Evolutionary conservation across 495 filamentous ascomycete species (phyloP).

Genomic region (Aspergillus olivimuriae): DNA sequence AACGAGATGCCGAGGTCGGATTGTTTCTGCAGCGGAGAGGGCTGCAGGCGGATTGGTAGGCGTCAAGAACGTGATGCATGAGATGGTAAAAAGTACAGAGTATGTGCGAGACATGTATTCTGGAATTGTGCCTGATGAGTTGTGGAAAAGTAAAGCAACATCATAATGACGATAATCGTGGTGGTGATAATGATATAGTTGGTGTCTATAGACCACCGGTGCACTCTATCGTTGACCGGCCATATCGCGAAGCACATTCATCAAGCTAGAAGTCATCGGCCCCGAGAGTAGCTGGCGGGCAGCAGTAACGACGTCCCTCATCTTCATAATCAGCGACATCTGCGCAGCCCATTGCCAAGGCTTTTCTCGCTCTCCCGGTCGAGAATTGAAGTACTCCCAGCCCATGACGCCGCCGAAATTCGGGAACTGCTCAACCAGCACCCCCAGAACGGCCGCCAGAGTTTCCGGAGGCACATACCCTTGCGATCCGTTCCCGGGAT

Average conservation of each 20-base stretch:
- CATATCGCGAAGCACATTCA: conserved; percentile 27
- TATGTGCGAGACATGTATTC: no score
- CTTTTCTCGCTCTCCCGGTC: conserved; percentile 47
- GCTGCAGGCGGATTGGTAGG: no score
- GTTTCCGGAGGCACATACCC: conserved; percentile 50
- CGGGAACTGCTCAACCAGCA: conserved; percentile 45
- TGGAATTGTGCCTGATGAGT: no score
- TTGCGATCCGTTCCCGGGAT: conserved; percentile 55
- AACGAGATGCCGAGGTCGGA: no score
- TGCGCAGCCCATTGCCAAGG: conserved; percentile 69
- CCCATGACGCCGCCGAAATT: conserved; percentile 77
- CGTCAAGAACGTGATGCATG: no score
- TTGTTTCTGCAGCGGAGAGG: no score
- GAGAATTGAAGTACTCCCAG: conserved; percentile 79
- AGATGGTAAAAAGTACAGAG: no score
- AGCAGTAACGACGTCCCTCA: conserved; percentile 35
- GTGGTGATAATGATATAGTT: neutral
- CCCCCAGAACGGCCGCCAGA: conserved; percentile 36
- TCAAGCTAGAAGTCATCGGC: conserved; percentile 23
- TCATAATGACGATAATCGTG: no score
- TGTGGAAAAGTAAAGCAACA: no score
- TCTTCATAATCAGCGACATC: conserved; percentile 47
- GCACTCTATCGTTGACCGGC: neutral
- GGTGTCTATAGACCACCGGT: no score
- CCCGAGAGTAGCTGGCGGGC: conserved; percentile 25